Conservation (phyloP, 495 filamentous ascomycete genomes). For the Aspergillus haitiensis region DNA sequence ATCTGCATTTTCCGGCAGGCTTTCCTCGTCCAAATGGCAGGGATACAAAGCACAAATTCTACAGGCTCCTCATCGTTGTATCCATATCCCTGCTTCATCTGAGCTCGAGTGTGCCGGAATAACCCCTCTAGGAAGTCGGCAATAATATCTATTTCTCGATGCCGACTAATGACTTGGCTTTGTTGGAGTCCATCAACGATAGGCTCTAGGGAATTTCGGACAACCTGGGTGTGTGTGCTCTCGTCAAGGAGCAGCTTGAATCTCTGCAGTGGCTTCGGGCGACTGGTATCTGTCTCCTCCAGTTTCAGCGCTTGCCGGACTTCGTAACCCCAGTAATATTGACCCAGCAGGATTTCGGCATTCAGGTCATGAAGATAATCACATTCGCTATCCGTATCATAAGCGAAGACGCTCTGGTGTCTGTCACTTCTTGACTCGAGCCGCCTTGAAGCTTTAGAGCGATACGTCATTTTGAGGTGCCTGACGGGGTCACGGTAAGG, state of each 20-base stretch:
- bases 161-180: background rate
- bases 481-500: background rate
- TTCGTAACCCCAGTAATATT: slow-evolving; percentile 10
- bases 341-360: background rate
- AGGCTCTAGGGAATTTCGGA: background rate
- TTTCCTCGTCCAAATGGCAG: background rate
- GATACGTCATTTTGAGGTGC: background rate
- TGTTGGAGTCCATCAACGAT: background rate
- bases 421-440: background rate
- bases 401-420: background rate
- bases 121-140: slow-evolving; percentile 5
- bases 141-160: slow-evolving; percentile 7
- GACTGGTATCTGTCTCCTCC: background rate
- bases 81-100: background rate
- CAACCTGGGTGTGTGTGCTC: background rate
- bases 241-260: slow-evolving; percentile 8
- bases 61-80: slow-evolving; percentile 1
- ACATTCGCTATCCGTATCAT: background rate
- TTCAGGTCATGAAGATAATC: background rate
- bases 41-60: slow-evolving; percentile 5
- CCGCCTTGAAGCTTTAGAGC: background rate
- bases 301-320: background rate
- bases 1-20: slow-evolving; percentile 6
- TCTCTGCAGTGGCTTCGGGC: background rate
- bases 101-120: background rate